Evolutionary conservation across 495 filamentous ascomycete genomes (phyloP).

Genomic region (Clavariopsis aquatica): DNA sequence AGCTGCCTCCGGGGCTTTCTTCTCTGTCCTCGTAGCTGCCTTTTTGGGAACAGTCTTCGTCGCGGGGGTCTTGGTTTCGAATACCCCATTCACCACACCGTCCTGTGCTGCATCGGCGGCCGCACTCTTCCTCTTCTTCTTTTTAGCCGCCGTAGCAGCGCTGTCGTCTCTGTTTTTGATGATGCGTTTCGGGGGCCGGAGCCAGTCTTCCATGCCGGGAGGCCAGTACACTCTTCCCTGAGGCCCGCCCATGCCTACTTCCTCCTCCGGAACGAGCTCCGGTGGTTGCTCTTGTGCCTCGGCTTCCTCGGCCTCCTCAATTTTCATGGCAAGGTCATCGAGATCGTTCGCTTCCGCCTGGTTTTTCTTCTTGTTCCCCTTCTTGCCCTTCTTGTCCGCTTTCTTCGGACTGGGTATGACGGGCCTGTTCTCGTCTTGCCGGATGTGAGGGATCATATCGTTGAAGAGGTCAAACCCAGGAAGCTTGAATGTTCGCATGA

Average conservation of each 20-base stretch:
- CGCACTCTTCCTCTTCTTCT: conserved; percentile 36
- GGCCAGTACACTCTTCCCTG: conserved; percentile 93
- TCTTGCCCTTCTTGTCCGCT: conserved; percentile 43
- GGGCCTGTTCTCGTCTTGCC: conserved; percentile 75
- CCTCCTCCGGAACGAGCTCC: conserved; percentile 59
- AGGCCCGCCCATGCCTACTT: conserved; percentile 85
- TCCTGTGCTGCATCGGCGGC: conserved; percentile 15
- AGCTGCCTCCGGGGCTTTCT: conserved; percentile 39
- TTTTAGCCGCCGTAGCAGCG: conserved; percentile 33
- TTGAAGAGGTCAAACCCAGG: conserved; percentile 74
- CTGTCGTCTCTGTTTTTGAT: conserved; percentile 59
- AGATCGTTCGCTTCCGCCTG: conserved; percentile 52
- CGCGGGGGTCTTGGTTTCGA: conserved; percentile 8
- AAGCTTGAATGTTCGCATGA: conserved; percentile 84
- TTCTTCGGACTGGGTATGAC: conserved; percentile 53
- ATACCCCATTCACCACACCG: conserved; percentile 10
- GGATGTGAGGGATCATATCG: conserved; percentile 74
- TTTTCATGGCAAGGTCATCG: conserved; percentile 52
- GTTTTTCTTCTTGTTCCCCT: conserved; percentile 47
- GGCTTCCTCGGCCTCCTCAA: conserved; percentile 49
- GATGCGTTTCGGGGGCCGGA: conserved; percentile 73
- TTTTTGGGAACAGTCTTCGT: conserved; percentile 32
- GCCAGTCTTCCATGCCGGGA: conserved; percentile 83
- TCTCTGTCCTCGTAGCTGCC: conserved; percentile 34
- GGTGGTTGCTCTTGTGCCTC: conserved; percentile 36